phyloP scores from a whole-genome alignment of 2,329 filamentous ascomycete genomes.

The Ascosphaera apis region DNA sequence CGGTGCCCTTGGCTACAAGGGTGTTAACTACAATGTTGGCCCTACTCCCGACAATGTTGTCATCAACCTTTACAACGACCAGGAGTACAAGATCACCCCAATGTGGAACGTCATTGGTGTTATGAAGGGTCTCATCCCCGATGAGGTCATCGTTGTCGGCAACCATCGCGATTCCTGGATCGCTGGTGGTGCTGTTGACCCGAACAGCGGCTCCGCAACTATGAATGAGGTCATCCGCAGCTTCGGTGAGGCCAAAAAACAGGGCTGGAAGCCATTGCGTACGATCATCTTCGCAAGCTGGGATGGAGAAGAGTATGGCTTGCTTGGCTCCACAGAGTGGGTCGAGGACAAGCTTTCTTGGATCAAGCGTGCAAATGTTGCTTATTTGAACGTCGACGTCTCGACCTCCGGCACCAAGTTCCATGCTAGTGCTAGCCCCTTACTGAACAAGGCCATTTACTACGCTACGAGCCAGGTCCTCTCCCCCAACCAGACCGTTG shows the following conservation, averaged over 20 bases:
- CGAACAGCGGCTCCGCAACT: conserved; percentile 59
- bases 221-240: conserved; percentile 57
- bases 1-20: conserved; percentile 53
- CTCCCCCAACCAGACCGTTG: conserved; percentile 50
- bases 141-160: conserved; percentile 76
- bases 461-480: conserved; percentile 40
- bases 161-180: conserved; percentile 87
- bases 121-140: conserved; percentile 63
- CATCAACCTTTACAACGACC: conserved; percentile 53
- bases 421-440: conserved; percentile 41
- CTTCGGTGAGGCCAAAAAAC: conserved; percentile 46
- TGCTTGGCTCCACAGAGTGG: conserved; percentile 78
- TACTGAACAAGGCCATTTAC: conserved; percentile 50
- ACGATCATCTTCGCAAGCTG: conserved; percentile 81
- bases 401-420: conserved; percentile 45
- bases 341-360: conserved; percentile 74
- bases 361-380: conserved; percentile 49
- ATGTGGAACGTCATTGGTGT: conserved; percentile 83
- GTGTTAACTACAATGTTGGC: conserved; percentile 65
- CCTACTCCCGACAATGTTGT: conserved; percentile 51
- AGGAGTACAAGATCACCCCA: conserved; percentile 60
- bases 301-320: conserved; percentile 68
- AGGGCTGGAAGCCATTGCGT: conserved; percentile 63
- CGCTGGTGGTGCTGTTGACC: conserved; percentile 60
- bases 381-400: conserved; percentile 71